phyloP scores from a whole-genome alignment of 805 yeast species.

The Schwanniomyces vanrijiae region DNA sequence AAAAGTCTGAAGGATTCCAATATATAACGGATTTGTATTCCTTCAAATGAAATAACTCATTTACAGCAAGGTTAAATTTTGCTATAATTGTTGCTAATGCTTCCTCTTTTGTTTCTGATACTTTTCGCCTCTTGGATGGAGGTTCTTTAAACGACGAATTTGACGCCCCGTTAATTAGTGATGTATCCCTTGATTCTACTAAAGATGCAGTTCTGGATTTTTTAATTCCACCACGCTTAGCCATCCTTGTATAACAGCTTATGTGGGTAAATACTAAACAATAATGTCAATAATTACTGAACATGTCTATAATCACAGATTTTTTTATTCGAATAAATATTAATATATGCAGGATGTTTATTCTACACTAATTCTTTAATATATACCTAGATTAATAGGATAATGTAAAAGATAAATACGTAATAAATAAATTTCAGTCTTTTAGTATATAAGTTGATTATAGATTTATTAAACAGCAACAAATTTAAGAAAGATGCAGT shows the following conservation, averaged over 20 bases:
- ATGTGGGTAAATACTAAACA: not conserved
- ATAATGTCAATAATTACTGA: not conserved
- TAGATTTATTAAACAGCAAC: not conserved
- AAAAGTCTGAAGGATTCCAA: constrained; percentile 56
- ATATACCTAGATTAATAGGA: not conserved
- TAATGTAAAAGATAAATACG: not conserved
- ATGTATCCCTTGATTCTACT: not conserved
- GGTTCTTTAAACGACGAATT: not conserved
- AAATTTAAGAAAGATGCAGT: not conserved
- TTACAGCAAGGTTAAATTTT: constrained; percentile 48
- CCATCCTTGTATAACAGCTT: not conserved
- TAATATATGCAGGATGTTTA: not conserved
- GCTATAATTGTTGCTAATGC: constrained; percentile 43
- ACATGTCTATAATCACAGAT: not conserved
- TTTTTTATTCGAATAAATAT: not conserved
- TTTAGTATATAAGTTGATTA: not conserved
- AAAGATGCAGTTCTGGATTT: not conserved
- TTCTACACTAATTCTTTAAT: not conserved
- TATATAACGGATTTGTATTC: constrained; percentile 61
- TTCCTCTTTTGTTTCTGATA: constrained; percentile 12
- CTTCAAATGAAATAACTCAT: constrained; percentile 63
- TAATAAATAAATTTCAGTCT: not conserved
- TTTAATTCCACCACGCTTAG: not conserved
- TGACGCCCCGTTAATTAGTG: not conserved
- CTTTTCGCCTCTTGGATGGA: constrained; percentile 20